Base-by-base conservation (phyloP, 164 flowering plant genomes). In the Umbellularia californica region DNA sequence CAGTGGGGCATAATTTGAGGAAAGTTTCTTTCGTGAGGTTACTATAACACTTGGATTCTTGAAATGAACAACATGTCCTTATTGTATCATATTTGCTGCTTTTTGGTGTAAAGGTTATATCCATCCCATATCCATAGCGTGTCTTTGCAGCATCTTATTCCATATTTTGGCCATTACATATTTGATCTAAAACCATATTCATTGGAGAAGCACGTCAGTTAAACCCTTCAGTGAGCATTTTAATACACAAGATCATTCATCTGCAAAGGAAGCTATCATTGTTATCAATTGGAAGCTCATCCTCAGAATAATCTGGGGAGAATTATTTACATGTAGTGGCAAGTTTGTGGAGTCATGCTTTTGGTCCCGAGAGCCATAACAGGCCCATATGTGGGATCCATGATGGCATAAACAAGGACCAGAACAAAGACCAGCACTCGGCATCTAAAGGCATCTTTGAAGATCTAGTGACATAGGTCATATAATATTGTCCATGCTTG, bases 381-480 rank as follows among this genome's bases (percentile, higher is more conserved):
- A 25, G 67, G 19, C 67, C 67, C 33, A 25, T 25, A 5, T 9
- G 41, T 30, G 47, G 47, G 69, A 28, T 20, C n/a, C 69, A 33
- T 13, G 47, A 5, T 30, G 69, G 69, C 11, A 30, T 5, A 4
- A 3, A 30, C 14, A 15, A 25, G 69, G 69, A 30, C n/a, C 47
- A 15, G 12, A 15, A 5, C 17, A 13, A 28, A 28, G 35, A 67
- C 7, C 19, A 5, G 69, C 33, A 17, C n/a, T 67, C 22, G n/a
- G 23, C 69, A 67, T 9, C 10, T 11, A 19, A 67, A 67, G 28
- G 69, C 69, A 67, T 67, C 69, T 28, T 67, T 30, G 24, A 65
- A 65, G 35, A 30, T 67, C 69, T 28, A 28, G 28, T 67, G 22
- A 23, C 19, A 13, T 28, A 15, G 6, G 17, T 55, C 5, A 20